Percentiles rank a stretch among this genome's conserved stretches.
These are phyloP conservation scores for Penicillium cosmopolitanum DNA, from an alignment of 495 filamentous ascomycete genomes.

Conservation along the genomic window DNA sequence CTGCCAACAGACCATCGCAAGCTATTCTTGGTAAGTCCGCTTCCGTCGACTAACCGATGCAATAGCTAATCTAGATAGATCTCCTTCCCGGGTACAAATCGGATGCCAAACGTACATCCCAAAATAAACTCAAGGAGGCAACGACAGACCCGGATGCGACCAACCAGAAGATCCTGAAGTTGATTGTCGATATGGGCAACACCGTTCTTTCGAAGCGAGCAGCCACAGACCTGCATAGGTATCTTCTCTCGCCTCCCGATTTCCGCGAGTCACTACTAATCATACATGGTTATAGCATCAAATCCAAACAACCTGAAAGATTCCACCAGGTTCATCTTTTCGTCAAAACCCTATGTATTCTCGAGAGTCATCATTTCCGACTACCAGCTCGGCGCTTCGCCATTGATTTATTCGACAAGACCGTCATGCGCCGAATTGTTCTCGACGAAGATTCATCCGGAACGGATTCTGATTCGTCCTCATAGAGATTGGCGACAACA, in stretches of 20 bases:
- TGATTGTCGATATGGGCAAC: constrained; percentile 86
- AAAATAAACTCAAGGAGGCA: constrained; percentile 47
- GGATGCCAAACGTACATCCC: constrained; percentile 43
- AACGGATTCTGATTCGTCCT: constrained; percentile 40
- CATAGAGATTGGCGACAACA: constrained; percentile 24
- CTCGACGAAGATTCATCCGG: constrained; percentile 62
- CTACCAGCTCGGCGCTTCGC: constrained; percentile 83
- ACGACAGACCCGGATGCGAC: constrained; percentile 64
- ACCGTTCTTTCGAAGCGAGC: constrained; percentile 82
- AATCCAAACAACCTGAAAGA: constrained; percentile 64
- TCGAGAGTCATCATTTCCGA: constrained; percentile 91
- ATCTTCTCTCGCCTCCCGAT: constrained; percentile 13
- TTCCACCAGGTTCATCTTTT: constrained; percentile 81
- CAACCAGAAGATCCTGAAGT: constrained; percentile 74
- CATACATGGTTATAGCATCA: constrained; percentile 51
- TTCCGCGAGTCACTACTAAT: constrained; percentile 14
- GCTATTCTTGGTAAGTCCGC: constrained; percentile 67
- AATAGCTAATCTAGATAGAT: constrained; percentile 29
- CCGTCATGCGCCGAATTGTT: constrained; percentile 80
- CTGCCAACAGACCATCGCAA: constrained; percentile 77
- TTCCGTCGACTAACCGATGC: constrained; percentile 14
- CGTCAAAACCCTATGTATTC: constrained; percentile 75
- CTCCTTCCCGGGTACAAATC: constrained; percentile 41
- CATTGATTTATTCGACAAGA: constrained; percentile 91
- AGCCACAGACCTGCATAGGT: constrained; percentile 69